Percentiles rank a stretch among this genome's conserved stretches.
Evolutionary conservation across 1,284 basidiomycete genomes (phyloP).

Genomic region (Tetrapyrgos nigripes): DNA sequence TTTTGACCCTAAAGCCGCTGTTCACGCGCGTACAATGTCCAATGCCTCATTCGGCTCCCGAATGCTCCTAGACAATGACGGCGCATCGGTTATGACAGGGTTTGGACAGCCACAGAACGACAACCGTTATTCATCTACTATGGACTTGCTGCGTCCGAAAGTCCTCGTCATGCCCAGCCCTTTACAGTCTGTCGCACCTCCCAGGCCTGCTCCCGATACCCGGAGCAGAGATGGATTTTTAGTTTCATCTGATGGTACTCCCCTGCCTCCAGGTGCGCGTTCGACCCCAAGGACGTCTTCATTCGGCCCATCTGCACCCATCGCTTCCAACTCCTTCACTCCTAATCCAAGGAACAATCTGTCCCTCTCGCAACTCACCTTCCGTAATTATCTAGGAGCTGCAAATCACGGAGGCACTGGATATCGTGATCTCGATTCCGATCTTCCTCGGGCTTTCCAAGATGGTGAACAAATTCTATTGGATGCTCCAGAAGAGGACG

Average conservation of each 20-base stretch:
- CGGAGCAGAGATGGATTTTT: constrained; percentile 64
- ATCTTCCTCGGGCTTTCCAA: constrained; percentile 66
- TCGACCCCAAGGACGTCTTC: constrained; percentile 54
- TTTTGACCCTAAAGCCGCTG: constrained; percentile 71
- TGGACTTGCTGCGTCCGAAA: constrained; percentile 81
- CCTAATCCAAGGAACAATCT: constrained; percentile 78
- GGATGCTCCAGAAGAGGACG: constrained; percentile 31
- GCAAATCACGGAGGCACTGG: constrained; percentile 69
- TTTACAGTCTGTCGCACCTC: constrained; percentile 56
- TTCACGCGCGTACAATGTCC: constrained; percentile 67
- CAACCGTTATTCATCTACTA: constrained; percentile 70
- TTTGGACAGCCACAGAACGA: constrained; percentile 33
- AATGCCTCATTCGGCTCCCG: constrained; percentile 71
- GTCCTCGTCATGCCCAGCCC: constrained; percentile 88
- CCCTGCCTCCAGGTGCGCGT: constrained; percentile 71
- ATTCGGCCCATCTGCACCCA: constrained; percentile 41
- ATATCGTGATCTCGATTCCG: constrained; percentile 62
- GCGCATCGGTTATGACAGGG: constrained; percentile 45
- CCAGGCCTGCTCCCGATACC: constrained; percentile 35
- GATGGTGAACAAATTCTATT: constrained; percentile 75
- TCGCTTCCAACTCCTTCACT: constrained; percentile 73
- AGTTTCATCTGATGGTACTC: constrained; percentile 66
- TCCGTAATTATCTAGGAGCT: constrained; percentile 74
- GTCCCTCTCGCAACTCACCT: constrained; percentile 78
- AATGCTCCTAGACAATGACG: constrained; percentile 65